phyloP scores from a whole-genome alignment of 345 rosid species.

The Salix koriyanagi region DNA sequence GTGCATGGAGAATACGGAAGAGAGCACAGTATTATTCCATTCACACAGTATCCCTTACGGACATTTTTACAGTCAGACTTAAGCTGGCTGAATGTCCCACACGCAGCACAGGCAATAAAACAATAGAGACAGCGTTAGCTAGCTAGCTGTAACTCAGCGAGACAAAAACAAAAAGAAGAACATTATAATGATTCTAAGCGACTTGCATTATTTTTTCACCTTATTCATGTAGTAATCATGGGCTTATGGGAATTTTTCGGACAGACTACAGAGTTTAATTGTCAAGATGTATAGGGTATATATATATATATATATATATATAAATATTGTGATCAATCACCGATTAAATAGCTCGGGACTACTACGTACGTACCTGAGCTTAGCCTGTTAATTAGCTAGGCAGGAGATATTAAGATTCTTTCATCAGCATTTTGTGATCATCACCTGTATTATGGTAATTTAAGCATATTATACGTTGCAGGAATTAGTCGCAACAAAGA shows the following conservation, averaged over 20 bases:
- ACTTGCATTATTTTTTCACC: conserved; percentile 11
- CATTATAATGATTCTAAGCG: conserved; percentile 13
- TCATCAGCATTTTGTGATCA: not conserved
- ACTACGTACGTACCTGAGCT: too few species aligned
- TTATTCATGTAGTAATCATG: conserved; percentile 13
- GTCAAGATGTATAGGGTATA: too few species aligned
- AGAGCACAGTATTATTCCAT: not conserved
- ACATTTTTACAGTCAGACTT: conserved; percentile 8
- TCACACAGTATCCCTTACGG: not conserved
- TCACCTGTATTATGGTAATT: not conserved
- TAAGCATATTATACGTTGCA: not conserved
- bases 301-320: too few species aligned
- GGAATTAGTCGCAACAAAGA: not conserved
- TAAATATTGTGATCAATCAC: too few species aligned
- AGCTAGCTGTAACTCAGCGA: conserved; percentile 28
- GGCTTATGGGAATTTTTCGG: not conserved
- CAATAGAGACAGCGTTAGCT: not conserved
- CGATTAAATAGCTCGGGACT: not conserved
- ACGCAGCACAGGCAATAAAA: conserved; percentile 19
- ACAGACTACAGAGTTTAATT: not conserved
- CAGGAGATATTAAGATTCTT: not conserved
- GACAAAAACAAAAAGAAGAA: not conserved
- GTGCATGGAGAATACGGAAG: conserved; percentile 3
- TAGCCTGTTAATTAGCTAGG: not conserved
- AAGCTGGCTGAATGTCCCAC: conserved; percentile 25